These are phyloP conservation scores for Quercus tomentella DNA, from an alignment of 331 rosid genomes.

Conservation along the genomic window DNA sequence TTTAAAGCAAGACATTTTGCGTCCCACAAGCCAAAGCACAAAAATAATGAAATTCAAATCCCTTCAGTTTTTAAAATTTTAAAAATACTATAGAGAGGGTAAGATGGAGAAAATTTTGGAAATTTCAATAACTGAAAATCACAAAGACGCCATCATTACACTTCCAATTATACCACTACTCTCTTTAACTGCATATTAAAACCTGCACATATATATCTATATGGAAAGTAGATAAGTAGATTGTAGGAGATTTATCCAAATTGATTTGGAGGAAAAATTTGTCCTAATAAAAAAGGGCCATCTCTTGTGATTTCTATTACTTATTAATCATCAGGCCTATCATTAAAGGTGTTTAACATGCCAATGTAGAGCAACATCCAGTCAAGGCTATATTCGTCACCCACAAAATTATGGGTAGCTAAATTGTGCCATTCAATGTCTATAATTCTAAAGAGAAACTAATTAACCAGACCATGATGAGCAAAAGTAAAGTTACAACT, in stretches of 20 bases:
- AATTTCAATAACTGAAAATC: background rate
- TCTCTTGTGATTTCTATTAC: background rate
- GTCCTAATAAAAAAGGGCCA: background rate
- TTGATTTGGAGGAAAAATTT: too few species aligned
- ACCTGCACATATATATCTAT: background rate
- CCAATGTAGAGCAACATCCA: background rate
- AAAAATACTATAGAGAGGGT: background rate
- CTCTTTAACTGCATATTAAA: background rate
- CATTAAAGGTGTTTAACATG: background rate
- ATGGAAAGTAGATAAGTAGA: background rate
- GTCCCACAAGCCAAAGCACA: background rate
- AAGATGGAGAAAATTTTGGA: background rate
- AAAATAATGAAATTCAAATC: background rate
- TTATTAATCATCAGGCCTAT: background rate
- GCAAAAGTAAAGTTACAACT: background rate
- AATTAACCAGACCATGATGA: background rate
- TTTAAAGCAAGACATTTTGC: background rate
- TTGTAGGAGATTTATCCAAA: background rate
- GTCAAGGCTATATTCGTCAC: background rate
- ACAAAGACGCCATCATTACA: background rate
- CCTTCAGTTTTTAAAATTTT: background rate
- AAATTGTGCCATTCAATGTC: background rate
- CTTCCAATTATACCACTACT: background rate
- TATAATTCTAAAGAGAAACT: background rate
- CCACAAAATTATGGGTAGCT: background rate